Percentiles rank a stretch among this genome's conserved stretches.
Conservation (phyloP, 441 rosid genomes). For the Codiaeum variegatum region DNA sequence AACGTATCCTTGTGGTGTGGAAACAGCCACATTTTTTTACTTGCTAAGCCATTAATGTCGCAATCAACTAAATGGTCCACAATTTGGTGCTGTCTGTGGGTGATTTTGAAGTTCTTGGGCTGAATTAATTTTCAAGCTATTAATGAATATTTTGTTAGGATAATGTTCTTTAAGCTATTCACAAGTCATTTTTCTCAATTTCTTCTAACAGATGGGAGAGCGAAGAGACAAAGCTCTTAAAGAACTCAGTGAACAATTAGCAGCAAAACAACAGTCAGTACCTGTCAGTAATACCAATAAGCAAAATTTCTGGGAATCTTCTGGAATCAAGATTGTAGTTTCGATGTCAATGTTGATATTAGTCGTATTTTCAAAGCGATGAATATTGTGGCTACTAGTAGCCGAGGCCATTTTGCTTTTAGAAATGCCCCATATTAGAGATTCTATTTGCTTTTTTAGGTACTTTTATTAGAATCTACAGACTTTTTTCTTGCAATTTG, state of each 20-base stretch:
- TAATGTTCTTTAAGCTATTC: background rate
- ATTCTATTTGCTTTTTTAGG: background rate
- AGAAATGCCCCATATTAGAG: slow-evolving; percentile 15
- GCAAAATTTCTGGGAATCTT: slow-evolving; percentile 78
- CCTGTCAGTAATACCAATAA: slow-evolving; percentile 31
- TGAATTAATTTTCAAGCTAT: background rate
- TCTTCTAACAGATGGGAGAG: slow-evolving; percentile 66
- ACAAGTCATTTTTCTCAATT: background rate
- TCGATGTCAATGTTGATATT: slow-evolving; percentile 88
- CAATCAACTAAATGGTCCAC: slow-evolving; percentile 15
- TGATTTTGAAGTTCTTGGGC: background rate
- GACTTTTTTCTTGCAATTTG: background rate
- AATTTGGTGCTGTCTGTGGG: background rate
- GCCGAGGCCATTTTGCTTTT: slow-evolving; percentile 27
- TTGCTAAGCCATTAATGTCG: background rate
- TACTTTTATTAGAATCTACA: background rate
- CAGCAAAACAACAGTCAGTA: slow-evolving; percentile 40
- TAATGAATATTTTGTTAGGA: background rate
- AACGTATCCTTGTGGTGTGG: background rate
- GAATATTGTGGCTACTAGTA: slow-evolving; percentile 13
- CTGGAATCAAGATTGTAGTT: slow-evolving; percentile 74
- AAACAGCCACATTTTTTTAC: slow-evolving; percentile 10
- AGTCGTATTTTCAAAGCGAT: slow-evolving; percentile 73
- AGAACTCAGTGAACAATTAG: slow-evolving; percentile 67
- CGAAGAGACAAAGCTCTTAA: slow-evolving; percentile 72